Evolutionary conservation across 495 filamentous ascomycete genomes (phyloP), one percentile per base, ranked within the genome.

Genomic region (Aspergillus cristatus): DNA sequence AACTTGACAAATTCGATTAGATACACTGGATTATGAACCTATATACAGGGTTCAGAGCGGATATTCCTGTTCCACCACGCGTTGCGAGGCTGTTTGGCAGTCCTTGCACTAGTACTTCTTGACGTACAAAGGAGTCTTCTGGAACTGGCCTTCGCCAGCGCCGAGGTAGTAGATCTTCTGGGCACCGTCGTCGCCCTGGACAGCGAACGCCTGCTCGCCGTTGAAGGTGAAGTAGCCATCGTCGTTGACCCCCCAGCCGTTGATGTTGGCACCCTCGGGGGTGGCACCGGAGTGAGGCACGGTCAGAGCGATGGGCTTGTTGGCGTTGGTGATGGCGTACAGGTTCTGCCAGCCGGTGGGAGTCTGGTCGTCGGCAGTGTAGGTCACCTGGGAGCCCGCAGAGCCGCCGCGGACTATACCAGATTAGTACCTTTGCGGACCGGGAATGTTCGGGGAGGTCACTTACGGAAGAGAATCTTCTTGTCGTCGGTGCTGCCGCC

Each of bases 281-380:
- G 43, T 31, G 15, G 44, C 46, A 7, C 48, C 55, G 32, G 58
- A 59, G 53, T 62, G 54, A 20, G 58, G 58, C 24, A 38, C n/a
- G 14, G 58, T 60, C 34, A 62, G 35, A n/a, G 25, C 45, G 18
- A 56, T 34, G 40, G 55, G 51, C 18, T 34, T n/a, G 25, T 51
- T 45, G 10, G 20, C 32, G 29, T 56, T 35, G 29, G 53, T 45
- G 28, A 62, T 29, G 26, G 55, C 39, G 40, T 53, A 62, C 1
- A 62, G 47, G 54, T 35, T 58, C 45, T 60, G 55, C 38, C 40
- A 60, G 42, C 43, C 54, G 8, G 50, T 57, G 6, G 54, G 58
- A 22, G 42, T 41, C 10, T 32, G 32, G 38, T 36, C 24, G 32
- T 55, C 31, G 22, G 47, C 48, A 30, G 50, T 55, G 51, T 50